These are phyloP conservation scores for Furcasterigmium sp. DNA, from an alignment of 2,329 filamentous ascomycete species.

Conservation along the genomic window DNA sequence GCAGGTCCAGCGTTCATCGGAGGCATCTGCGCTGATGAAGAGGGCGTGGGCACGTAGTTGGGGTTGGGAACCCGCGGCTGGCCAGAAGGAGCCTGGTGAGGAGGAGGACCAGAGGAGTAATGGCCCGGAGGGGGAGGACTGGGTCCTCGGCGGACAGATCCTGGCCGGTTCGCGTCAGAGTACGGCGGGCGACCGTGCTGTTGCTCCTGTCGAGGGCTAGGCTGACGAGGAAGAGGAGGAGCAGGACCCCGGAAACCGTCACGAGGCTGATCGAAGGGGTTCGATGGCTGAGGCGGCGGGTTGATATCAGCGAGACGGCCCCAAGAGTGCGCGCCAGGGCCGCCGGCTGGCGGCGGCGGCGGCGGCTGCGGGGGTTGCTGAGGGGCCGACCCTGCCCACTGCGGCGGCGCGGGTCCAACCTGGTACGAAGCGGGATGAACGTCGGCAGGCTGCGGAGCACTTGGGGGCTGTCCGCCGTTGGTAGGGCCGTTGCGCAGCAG, in stretches of 20 bases:
- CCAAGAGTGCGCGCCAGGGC: slow-evolving; percentile 51
- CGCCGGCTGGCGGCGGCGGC: slow-evolving; percentile 56
- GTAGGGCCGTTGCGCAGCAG: slow-evolving; percentile 77
- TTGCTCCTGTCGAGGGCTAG: slow-evolving; percentile 67
- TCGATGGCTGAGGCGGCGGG: slow-evolving; percentile 66
- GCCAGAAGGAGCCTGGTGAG: slow-evolving; percentile 28
- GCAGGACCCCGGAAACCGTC: slow-evolving; percentile 66
- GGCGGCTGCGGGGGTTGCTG: slow-evolving; percentile 38
- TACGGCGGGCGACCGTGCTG: slow-evolving; percentile 35
- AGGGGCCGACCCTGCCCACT: slow-evolving; percentile 78
- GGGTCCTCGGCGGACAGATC: slow-evolving; percentile 43
- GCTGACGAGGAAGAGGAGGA: slow-evolving; percentile 63
- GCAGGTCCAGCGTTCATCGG: slow-evolving; percentile 36
- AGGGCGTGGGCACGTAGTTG: slow-evolving; percentile 51
- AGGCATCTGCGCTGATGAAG: slow-evolving; percentile 31
- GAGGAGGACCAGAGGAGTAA: slow-evolving; percentile 42
- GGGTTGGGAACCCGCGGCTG: slow-evolving; percentile 55
- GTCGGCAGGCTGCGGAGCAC: slow-evolving; percentile 86
- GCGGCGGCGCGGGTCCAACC: slow-evolving; percentile 76
- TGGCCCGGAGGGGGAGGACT: slow-evolving; percentile 48
- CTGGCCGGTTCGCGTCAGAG: slow-evolving; percentile 14
- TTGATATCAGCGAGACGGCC: slow-evolving; percentile 74
- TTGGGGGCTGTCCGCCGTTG: slow-evolving; percentile 66
- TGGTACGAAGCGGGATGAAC: slow-evolving; percentile 95
- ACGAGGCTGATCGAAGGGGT: slow-evolving; percentile 72